Evolutionary conservation across 208 protist species (phyloP).

Genomic region (Trypanosomatidae sp.): DNA sequence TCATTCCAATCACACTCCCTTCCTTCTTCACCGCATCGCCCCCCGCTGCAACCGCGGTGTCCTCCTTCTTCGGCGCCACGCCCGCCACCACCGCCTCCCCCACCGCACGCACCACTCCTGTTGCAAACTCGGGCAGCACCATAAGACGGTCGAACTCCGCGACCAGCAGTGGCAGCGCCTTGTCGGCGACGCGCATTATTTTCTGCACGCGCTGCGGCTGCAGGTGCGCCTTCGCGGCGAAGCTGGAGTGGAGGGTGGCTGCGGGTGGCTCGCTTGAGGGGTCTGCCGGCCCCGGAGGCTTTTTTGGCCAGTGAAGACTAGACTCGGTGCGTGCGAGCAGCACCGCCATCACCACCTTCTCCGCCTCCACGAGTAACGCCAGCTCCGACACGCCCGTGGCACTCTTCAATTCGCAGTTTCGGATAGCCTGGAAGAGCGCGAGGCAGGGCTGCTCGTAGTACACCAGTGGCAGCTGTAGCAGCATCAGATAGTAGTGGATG

Average conservation of each 20-base stretch:
- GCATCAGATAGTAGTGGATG: constrained; percentile 56
- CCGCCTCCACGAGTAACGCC: constrained; percentile 39
- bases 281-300: constrained; percentile 25
- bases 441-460: constrained; percentile 57
- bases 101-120: constrained; percentile 1
- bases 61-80: background rate
- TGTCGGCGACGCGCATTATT: constrained; percentile 47
- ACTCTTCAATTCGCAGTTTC: constrained; percentile 9
- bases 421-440: constrained; percentile 37
- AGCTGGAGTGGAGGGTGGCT: constrained; percentile 51
- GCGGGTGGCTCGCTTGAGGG: constrained; percentile 19
- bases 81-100: constrained; percentile 8
- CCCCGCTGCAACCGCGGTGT: background rate
- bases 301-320: constrained; percentile 43
- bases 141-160: constrained; percentile 33
- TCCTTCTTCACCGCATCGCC: no score
- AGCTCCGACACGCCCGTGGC: constrained; percentile 19
- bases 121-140: constrained; percentile 10
- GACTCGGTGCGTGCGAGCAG: constrained; percentile 50
- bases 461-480: constrained; percentile 55
- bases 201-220: constrained; percentile 51
- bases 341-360: constrained; percentile 54
- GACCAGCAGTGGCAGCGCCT: constrained; percentile 30
- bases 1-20: no score
- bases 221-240: constrained; percentile 63